phyloP scores from a whole-genome alignment of 1,139 yeast genomes.

The Hansenula lynferdii region DNA sequence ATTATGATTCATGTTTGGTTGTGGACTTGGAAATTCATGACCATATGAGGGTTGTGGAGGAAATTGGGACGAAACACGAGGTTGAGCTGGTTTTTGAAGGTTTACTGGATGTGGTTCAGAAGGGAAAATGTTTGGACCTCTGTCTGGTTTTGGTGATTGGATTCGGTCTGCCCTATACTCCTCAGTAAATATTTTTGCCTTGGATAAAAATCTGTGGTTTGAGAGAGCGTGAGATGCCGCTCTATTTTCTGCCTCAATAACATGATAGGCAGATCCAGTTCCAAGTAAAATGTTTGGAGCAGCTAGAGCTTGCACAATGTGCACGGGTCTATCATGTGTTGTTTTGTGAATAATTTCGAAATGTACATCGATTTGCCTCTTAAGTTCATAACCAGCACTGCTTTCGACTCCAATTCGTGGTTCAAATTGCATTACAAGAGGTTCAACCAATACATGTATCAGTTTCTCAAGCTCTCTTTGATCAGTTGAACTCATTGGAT shows the following conservation, averaged over 20 bases:
- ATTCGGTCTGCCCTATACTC: too few relatives aligned
- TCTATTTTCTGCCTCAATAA: neutral
- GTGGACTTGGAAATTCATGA: neutral
- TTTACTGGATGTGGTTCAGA: neutral
- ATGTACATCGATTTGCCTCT: constrained; percentile 2
- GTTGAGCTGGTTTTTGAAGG: neutral
- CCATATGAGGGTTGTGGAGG: too few relatives aligned
- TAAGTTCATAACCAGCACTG: constrained; percentile 4
- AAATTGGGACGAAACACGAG: neutral
- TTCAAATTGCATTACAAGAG: constrained; percentile 9
- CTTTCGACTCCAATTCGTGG: neutral
- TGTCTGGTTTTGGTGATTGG: too few relatives aligned
- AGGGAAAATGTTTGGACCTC: too few relatives aligned
- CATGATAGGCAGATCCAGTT: neutral
- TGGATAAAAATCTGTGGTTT: neutral
- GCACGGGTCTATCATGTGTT: constrained; percentile 1
- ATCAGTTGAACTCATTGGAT: neutral
- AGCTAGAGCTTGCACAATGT: constrained; percentile 5
- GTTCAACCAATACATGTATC: constrained; percentile 10
- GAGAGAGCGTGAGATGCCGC: neutral
- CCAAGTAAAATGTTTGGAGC: neutral
- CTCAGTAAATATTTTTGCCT: neutral
- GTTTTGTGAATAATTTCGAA: neutral
- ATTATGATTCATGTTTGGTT: neutral
- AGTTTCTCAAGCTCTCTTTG: constrained; percentile 5